Percentiles rank a stretch among this genome's conserved stretches.
Conservation (phyloP, 2,329 filamentous ascomycete genomes). For the Pseudogymnoascus sp. region DNA sequence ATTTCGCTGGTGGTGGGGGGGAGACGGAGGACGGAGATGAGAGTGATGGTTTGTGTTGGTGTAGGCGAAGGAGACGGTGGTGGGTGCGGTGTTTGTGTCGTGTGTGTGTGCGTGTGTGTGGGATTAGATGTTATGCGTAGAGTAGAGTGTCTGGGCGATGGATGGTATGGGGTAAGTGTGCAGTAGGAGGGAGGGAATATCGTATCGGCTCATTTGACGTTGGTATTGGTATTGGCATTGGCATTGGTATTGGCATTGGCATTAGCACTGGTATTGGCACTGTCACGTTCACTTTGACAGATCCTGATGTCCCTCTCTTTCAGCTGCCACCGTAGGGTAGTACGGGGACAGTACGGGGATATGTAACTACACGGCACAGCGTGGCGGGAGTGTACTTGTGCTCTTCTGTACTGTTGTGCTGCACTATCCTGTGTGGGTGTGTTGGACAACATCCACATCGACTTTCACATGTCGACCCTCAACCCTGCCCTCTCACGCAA, state of each 20-base stretch:
- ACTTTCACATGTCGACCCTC: not conserved
- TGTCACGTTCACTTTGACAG: not conserved
- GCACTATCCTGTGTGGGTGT: no score
- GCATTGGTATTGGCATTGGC: not conserved
- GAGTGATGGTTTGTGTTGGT: not conserved
- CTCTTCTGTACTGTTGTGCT: no score
- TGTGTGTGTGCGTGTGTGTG: not conserved
- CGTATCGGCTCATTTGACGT: not conserved
- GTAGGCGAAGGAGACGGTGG: no score
- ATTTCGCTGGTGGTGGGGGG: not conserved
- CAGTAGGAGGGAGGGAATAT: not conserved
- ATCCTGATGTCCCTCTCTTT: not conserved
- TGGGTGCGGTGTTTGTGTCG: not conserved
- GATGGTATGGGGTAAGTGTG: no score
- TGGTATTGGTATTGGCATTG: not conserved
- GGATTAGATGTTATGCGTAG: not conserved
- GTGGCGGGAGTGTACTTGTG: not conserved
- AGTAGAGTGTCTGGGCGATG: not conserved
- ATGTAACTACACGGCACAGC: not conserved
- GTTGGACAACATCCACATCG: not conserved
- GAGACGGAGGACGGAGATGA: not conserved
- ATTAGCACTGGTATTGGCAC: not conserved
- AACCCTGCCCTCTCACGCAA: no score
- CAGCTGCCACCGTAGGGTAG: not conserved
- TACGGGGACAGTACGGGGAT: no score